phyloP scores from a whole-genome alignment of 2,329 filamentous ascomycete genomes.

The Coniella lustricola region DNA sequence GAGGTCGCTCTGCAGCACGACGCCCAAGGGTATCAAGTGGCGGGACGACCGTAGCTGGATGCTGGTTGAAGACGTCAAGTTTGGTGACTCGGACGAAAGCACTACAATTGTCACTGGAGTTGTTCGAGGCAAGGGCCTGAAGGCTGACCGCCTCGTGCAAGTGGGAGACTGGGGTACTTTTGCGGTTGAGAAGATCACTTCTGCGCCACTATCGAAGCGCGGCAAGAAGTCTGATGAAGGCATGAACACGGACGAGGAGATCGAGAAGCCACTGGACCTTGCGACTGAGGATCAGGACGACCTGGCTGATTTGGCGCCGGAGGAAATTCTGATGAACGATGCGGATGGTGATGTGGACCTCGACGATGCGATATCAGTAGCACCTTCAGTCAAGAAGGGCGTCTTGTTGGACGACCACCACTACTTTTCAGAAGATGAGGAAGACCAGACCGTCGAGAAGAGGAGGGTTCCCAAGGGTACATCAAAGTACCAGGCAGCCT shows the following conservation, averaged over 20 bases:
- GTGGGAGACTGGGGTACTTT: conserved; percentile 92
- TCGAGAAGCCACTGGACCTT: conserved; percentile 55
- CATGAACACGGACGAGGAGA: conserved; percentile 60
- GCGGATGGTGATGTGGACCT: conserved; percentile 48
- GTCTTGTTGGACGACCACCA: conserved; percentile 94
- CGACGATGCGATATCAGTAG: conserved; percentile 34
- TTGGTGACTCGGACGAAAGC: conserved; percentile 53
- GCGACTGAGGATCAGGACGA: conserved; percentile 79
- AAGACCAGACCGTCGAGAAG: conserved; percentile 51
- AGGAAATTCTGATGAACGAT: conserved; percentile 67
- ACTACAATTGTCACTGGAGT: conserved; percentile 74
- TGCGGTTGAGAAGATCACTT: conserved; percentile 82
- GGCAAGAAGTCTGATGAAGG: conserved; percentile 54
- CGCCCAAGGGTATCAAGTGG: conserved; percentile 92
- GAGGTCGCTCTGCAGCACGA: conserved; percentile 82
- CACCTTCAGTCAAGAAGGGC: conserved; percentile 60
- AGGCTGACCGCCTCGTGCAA: conserved; percentile 83
- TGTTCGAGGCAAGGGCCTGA: conserved; percentile 77
- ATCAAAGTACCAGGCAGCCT: conserved; percentile 88
- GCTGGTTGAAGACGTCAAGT: conserved; percentile 75
- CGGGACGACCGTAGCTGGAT: conserved; percentile 94
- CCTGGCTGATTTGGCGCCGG: conserved; percentile 75
- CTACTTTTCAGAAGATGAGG: conserved; percentile 89
- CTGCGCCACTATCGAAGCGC: conserved; percentile 59
- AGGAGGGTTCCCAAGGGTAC: conserved; percentile 84